Evolutionary conservation across 768 basidiomycete species (phyloP).

Genomic region (Porpolomopsis calyptriformis): DNA sequence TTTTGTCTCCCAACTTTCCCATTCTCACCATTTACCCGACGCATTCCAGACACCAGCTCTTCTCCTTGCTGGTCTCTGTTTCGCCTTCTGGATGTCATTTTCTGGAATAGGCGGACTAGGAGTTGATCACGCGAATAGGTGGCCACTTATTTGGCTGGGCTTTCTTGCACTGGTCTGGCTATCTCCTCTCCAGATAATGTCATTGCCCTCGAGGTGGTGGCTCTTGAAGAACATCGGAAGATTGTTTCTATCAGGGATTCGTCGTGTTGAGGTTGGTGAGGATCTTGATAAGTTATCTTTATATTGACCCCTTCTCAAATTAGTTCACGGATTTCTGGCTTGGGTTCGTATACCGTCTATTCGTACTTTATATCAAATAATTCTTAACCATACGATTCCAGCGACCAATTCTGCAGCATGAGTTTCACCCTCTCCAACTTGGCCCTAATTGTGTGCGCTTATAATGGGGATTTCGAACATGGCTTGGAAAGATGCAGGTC

Average conservation of each 20-base stretch:
- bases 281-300: neutral
- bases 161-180: conserved; percentile 49
- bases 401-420: conserved; percentile 77
- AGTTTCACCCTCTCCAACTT: conserved; percentile 67
- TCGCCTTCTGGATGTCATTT: conserved; percentile 82
- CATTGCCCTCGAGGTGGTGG: conserved; percentile 71
- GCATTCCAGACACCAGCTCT: conserved; percentile 60
- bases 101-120: conserved; percentile 39
- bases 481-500: conserved; percentile 33
- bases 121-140: conserved; percentile 43
- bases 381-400: conserved; percentile 17
- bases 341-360: conserved; percentile 43
- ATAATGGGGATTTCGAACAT: conserved; percentile 41
- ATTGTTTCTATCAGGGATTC: conserved; percentile 60
- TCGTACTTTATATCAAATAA: neutral
- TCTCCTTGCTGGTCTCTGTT: conserved; percentile 58
- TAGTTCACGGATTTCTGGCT: conserved; percentile 86
- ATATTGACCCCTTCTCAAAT: neutral
- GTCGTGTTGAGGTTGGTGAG: conserved; percentile 58
- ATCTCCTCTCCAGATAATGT: conserved; percentile 64
- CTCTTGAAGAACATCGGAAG: conserved; percentile 50
- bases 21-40: conserved; percentile 4
- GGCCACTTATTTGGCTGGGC: conserved; percentile 76
- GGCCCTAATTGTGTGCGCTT: conserved; percentile 66
- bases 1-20: neutral